Conservation (phyloP, 2,329 filamentous ascomycete genomes). For the Diplodia mutila region DNA sequence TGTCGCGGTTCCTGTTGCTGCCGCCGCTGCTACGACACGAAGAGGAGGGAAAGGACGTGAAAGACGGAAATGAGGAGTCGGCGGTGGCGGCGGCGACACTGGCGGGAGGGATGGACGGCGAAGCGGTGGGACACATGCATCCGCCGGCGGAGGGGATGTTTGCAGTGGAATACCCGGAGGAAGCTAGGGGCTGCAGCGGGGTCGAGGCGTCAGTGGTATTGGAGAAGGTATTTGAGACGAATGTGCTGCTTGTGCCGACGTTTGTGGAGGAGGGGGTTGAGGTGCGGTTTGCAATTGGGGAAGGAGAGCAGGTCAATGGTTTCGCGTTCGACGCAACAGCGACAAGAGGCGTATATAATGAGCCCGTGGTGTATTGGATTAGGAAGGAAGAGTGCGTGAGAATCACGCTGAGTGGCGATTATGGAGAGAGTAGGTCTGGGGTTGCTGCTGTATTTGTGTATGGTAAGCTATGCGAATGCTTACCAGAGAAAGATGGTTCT, state of each 20-base stretch:
- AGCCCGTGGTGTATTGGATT: neutral
- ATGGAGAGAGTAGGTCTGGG: neutral
- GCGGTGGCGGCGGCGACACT: neutral
- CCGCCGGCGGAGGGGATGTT: neutral
- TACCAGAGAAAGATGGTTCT: neutral
- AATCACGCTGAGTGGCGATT: neutral
- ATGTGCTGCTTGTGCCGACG: neutral
- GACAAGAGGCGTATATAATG: neutral
- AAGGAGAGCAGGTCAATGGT: neutral
- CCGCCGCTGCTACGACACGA: neutral
- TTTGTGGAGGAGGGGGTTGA: conserved; percentile 6
- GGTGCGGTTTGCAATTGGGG: neutral
- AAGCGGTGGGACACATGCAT: neutral
- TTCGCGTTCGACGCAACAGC: neutral
- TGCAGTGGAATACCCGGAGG: neutral
- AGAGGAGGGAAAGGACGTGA: neutral
- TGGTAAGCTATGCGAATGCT: neutral
- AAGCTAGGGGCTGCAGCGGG: neutral
- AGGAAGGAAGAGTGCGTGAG: neutral
- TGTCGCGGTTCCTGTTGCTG: neutral
- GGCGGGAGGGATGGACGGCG: neutral
- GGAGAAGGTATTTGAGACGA: neutral
- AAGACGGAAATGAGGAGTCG: neutral
- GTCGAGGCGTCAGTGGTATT: neutral
- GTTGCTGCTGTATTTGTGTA: conserved; percentile 7